phyloP scores from a whole-genome alignment of 2,329 filamentous ascomycete species.

The Aureobasidium musti region DNA sequence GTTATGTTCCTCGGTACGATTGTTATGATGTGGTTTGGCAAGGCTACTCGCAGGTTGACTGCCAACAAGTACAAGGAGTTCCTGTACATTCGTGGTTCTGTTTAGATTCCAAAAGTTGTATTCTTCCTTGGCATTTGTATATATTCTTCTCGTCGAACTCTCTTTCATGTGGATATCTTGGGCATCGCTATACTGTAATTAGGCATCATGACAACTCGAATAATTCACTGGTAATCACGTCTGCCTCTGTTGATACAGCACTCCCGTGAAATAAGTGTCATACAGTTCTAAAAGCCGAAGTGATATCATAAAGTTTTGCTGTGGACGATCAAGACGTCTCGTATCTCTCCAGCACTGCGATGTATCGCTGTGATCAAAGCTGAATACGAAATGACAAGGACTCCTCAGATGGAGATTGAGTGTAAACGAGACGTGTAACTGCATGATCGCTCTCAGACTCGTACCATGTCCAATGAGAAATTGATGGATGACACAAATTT shows the following conservation, averaged over 20 bases:
- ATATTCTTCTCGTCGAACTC: not conserved
- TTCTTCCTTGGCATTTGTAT: not conserved
- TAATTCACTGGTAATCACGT: not conserved
- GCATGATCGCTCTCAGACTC: too few species aligned
- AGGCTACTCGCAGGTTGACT: conserved; percentile 53
- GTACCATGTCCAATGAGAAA: too few species aligned
- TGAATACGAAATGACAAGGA: too few species aligned
- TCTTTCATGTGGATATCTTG: not conserved
- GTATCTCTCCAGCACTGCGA: too few species aligned
- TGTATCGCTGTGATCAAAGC: too few species aligned
- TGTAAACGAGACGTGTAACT: too few species aligned
- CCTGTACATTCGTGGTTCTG: conserved; percentile 51
- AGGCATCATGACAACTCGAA: not conserved
- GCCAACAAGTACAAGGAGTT: conserved; percentile 51
- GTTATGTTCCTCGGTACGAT: conserved; percentile 53
- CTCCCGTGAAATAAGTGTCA: too few species aligned
- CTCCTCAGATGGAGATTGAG: too few species aligned
- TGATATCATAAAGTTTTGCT: too few species aligned
- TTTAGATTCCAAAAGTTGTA: conserved; percentile 3
- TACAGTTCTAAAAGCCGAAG: too few species aligned
- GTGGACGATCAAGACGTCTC: too few species aligned
- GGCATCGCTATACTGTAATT: not conserved
- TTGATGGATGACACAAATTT: too few species aligned
- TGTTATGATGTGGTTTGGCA: conserved; percentile 59
- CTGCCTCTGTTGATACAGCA: not conserved